Evolutionary conservation across 1,284 basidiomycete genomes (phyloP), one percentile per base, ranked within the genome.

Genomic region (Naganishia liquefaciens): DNA sequence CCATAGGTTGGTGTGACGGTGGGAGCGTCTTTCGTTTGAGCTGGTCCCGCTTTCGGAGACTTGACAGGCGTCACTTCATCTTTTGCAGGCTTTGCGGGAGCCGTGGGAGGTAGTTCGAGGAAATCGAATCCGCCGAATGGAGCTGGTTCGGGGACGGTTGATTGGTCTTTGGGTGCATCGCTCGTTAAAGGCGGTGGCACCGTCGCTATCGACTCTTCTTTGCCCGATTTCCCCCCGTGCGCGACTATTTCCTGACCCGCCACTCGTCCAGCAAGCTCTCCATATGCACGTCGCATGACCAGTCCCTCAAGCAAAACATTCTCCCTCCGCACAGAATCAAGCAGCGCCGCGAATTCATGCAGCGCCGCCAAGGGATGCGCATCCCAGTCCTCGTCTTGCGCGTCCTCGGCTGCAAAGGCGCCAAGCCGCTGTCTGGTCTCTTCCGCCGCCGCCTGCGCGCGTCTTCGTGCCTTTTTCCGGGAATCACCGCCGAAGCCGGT

Each of bases 301-400:
- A 60, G 28, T 17, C 57, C 57, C 33, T 60, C 57, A 23, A 60
- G 47, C 46, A 60, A 33, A 46, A 60, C 57, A 40, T 40, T 49
- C 57, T 60, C 57, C 46, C 57, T 37, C 46, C 46, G 30, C 10
- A 60, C 57, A 23, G 46, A 60, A 4, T 60, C 57, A 33, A 60
- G 25, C 57, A 60, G 46, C 46, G 46, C 57, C 37, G 57, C 33
- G 49, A 60, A 60, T 37, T 60, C 57, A 11, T 60, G 57, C 30
- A 50, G n/a, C 21, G 57, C 57, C 30, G 57, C 57, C 19, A 60
- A 17, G 21, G 57, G 57, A 40, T 60, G 57, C 57, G 57, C 57
- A 7, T n/a, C 44, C 57, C 57, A 60, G 13, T 60, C 46, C 40
- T 60, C 57, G 33, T 50, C 57, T 28, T 60, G n/a, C 21, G 37